Evolutionary conservation across 163 green algal genomes (phyloP).

Genomic region (Chlamydomonas reinhardtii): DNA sequence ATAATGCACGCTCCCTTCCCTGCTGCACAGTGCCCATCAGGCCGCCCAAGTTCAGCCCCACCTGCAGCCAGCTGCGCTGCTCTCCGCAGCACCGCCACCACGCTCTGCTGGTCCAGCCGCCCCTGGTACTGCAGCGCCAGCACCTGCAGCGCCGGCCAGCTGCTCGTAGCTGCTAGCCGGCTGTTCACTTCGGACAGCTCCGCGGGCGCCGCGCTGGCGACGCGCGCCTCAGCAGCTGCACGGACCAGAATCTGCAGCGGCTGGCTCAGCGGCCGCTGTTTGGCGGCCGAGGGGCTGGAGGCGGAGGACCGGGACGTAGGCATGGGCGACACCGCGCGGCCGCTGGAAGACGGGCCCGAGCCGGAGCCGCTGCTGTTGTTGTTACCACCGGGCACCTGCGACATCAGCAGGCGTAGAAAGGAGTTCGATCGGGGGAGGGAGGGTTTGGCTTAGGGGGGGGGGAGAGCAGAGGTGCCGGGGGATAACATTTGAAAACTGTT

Average conservation of each 20-base stretch:
- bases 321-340: background rate
- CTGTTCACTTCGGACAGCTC: conserved; percentile 15
- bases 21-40: too few relatives aligned
- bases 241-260: conserved; percentile 22
- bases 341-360: background rate
- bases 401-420: background rate
- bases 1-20: too few relatives aligned
- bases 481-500: background rate
- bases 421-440: too few relatives aligned
- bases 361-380: background rate
- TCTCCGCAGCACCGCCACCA: conserved; percentile 18
- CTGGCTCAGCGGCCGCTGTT: background rate
- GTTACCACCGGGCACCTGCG: background rate
- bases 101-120: conserved; percentile 2
- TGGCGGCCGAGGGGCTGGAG: background rate
- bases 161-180: background rate
- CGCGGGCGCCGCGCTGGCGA: background rate
- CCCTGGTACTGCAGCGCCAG: conserved; percentile 43
- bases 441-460: background rate
- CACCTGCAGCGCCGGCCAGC: conserved; percentile 39
- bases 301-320: background rate
- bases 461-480: too few relatives aligned
- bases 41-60: background rate
- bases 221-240: conserved; percentile 13
- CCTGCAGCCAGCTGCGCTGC: conserved; percentile 16